A percentile compares a stretch with the other conserved stretches of the same genome.
phyloP scores from a whole-genome alignment of 2,329 filamentous ascomycete species.

The Rutstroemia sp. region DNA sequence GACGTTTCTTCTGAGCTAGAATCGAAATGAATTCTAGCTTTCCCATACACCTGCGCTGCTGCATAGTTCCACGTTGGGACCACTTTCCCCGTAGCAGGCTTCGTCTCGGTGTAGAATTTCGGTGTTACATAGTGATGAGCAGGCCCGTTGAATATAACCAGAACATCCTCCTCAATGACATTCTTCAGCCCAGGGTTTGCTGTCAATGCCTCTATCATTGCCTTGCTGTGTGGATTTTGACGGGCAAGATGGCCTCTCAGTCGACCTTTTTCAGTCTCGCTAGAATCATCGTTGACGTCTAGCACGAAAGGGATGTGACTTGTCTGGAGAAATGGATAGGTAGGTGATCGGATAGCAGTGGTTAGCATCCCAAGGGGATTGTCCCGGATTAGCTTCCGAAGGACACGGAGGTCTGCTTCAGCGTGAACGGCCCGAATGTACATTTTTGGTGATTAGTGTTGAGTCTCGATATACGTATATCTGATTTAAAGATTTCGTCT shows the following conservation, averaged over 20 bases:
- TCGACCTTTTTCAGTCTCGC: slow-evolving; percentile 5
- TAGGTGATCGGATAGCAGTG: slow-evolving; percentile 42
- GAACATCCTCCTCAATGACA: slow-evolving; percentile 44
- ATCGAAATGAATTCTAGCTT: slow-evolving; percentile 46
- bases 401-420: no score
- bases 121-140: slow-evolving; percentile 60
- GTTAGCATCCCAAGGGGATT: slow-evolving; percentile 57
- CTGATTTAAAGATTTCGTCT: no score
- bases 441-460: no score
- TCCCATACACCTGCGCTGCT: slow-evolving; percentile 56
- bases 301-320: background rate
- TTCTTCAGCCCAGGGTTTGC: slow-evolving; percentile 11
- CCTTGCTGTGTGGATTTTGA: slow-evolving; percentile 56
- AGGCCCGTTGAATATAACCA: slow-evolving; percentile 53
- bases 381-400: slow-evolving; percentile 36
- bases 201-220: slow-evolving; percentile 42
- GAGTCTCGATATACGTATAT: no score
- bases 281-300: background rate
- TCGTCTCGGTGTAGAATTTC: slow-evolving; percentile 60
- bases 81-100: slow-evolving; percentile 56
- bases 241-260: slow-evolving; percentile 57
- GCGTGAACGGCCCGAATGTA: no score
- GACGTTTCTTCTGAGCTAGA: slow-evolving; percentile 37
- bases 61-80: slow-evolving; percentile 67
- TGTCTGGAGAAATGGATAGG: background rate